phyloP scores from a whole-genome alignment of 441 rosid species.

The Adansonia grandidieri region DNA sequence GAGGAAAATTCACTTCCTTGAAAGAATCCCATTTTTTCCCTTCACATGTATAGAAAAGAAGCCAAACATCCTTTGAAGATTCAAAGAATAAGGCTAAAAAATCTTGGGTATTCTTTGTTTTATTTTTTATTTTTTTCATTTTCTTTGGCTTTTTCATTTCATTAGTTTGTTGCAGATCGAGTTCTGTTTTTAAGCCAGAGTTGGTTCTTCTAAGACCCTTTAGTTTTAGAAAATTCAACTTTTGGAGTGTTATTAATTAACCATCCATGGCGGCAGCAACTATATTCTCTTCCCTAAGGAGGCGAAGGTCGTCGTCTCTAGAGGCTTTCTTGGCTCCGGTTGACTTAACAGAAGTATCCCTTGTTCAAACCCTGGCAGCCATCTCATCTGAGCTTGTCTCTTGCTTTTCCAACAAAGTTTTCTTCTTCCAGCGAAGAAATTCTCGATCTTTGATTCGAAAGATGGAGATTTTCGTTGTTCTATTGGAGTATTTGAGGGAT shows the following conservation, averaged over 20 bases:
- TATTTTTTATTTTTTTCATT: not conserved
- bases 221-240: not conserved
- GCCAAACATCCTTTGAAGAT: slow-evolving; percentile 26
- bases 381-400: slow-evolving; percentile 64
- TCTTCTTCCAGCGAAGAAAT: slow-evolving; percentile 70
- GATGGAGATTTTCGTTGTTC: slow-evolving; percentile 61
- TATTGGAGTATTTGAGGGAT: slow-evolving; percentile 67
- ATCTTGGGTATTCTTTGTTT: not conserved
- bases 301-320: slow-evolving; percentile 73
- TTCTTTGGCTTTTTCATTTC: slow-evolving; percentile 23
- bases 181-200: slow-evolving; percentile 2
- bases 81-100: slow-evolving; percentile 17
- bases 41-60: too few relatives aligned
- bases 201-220: not conserved
- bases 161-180: slow-evolving; percentile 21
- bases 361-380: slow-evolving; percentile 66
- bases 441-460: slow-evolving; percentile 73
- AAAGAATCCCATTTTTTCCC: too few relatives aligned
- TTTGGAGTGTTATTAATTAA: slow-evolving; percentile 3
- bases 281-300: slow-evolving; percentile 75
- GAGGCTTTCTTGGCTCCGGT: slow-evolving; percentile 88
- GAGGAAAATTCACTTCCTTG: too few relatives aligned
- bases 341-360: slow-evolving; percentile 68
- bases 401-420: slow-evolving; percentile 40
- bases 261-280: slow-evolving; percentile 74